Percentiles rank a stretch among this genome's conserved stretches.
Evolutionary conservation across 169 alveolate species (phyloP).

Genomic region (Plasmodium gonderi): DNA sequence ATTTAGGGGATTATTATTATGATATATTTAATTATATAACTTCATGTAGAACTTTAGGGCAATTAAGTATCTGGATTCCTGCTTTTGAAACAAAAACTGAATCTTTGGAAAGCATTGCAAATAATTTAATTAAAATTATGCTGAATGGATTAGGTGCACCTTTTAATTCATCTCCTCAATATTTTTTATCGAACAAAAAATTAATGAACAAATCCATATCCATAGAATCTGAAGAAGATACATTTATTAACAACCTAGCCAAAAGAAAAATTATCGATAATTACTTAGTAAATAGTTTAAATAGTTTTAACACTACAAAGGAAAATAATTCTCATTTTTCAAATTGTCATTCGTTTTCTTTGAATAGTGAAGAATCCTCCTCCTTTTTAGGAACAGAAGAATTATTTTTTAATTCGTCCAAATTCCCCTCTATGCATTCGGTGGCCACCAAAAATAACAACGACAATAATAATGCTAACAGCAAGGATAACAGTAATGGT

Average conservation of each 20-base stretch:
- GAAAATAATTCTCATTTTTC: conserved; percentile 47
- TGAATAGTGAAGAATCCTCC: conserved; percentile 46
- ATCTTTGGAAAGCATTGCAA: conserved; percentile 58
- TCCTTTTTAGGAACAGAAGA: conserved; percentile 66
- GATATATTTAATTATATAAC: conserved; percentile 71
- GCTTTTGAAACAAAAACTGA: conserved; percentile 36
- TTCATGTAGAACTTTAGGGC: conserved; percentile 74
- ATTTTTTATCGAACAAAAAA: conserved; percentile 18
- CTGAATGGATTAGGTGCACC: conserved; percentile 74
- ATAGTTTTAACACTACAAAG: conserved; percentile 41
- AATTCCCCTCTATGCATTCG: conserved; percentile 69
- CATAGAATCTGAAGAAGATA: conserved; percentile 58
- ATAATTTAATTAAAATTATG: conserved; percentile 49
- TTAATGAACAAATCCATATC: conserved; percentile 30
- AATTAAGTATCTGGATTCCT: conserved; percentile 70
- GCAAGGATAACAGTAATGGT: neutral
- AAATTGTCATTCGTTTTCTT: conserved; percentile 46
- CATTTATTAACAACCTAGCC: conserved; percentile 27
- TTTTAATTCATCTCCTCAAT: conserved; percentile 50
- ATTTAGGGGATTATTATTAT: conserved; percentile 39
- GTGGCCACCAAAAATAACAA: conserved; percentile 17
- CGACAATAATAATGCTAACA: neutral
- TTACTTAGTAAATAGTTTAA: conserved; percentile 43
- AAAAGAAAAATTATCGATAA: conserved; percentile 49
- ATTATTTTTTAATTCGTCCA: conserved; percentile 61